Evolutionary conservation across 108 stramenopile species (phyloP).

Genomic region (Aureococcus anophagefferens): DNA sequence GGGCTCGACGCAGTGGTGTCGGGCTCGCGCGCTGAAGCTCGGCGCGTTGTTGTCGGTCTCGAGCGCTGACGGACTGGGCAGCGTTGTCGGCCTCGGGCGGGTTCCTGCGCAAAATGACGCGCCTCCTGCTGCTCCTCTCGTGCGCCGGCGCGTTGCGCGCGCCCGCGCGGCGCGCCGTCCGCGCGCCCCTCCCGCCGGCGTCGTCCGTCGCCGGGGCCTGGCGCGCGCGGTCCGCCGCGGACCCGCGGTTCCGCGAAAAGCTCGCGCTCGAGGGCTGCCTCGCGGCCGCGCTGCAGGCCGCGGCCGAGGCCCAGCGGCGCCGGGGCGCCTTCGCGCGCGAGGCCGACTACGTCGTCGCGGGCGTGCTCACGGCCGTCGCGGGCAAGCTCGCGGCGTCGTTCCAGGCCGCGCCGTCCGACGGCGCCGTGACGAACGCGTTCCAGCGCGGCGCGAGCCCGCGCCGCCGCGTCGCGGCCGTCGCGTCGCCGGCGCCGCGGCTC

Average conservation of each 20-base stretch:
- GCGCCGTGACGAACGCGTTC: constrained; percentile 52
- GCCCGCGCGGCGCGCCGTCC: no score
- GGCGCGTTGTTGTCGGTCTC: no score
- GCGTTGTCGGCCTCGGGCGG: no score
- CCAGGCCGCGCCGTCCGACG: no score
- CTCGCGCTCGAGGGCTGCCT: constrained; percentile 52
- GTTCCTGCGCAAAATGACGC: no score
- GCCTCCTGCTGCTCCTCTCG: no score
- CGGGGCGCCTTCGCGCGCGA: constrained; percentile 49
- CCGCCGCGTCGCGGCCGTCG: constrained; percentile 42
- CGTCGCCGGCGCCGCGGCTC: constrained; percentile 51
- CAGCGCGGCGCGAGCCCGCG: constrained; percentile 37
- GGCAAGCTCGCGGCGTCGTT: constrained; percentile 35
- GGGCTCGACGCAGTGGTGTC: no score
- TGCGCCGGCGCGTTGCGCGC: no score
- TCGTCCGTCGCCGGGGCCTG: no score
- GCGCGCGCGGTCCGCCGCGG: constrained; percentile 34
- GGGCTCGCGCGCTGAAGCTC: no score
- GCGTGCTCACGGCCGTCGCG: constrained; percentile 56
- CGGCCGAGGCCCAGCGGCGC: constrained; percentile 51
- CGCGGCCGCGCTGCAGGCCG: constrained; percentile 55
- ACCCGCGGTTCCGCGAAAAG: constrained; percentile 59
- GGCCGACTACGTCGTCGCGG: constrained; percentile 65
- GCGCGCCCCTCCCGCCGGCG: no score
- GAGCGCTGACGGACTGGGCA: no score